Percentiles rank a stretch among this genome's conserved stretches.
Evolutionary conservation across 345 rosid genomes (phyloP).

Genomic region (Pugionium dolabratum): DNA sequence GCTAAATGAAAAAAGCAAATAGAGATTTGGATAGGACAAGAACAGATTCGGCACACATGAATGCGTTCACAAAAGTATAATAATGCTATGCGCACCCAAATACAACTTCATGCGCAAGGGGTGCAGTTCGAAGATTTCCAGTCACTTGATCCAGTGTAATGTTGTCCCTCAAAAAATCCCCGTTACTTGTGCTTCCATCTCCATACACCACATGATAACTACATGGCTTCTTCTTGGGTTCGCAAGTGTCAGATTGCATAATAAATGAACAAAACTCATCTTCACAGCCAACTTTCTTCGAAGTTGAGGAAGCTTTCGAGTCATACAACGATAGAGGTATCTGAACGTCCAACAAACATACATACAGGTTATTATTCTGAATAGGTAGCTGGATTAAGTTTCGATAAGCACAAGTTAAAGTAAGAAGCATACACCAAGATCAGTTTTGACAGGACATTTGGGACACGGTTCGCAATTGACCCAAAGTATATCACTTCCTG

Average conservation of each 20-base stretch:
- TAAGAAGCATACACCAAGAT: conserved; percentile 68
- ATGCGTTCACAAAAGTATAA: too few relatives aligned
- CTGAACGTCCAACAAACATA: conserved; percentile 36
- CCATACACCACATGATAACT: too few relatives aligned
- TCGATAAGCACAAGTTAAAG: not conserved
- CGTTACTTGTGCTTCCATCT: too few relatives aligned
- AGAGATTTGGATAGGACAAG: not conserved
- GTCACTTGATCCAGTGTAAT: conserved; percentile 32
- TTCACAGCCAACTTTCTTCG: conserved; percentile 16
- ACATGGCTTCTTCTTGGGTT: conserved; percentile 13
- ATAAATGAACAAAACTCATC: conserved; percentile 1
- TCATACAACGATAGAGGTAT: conserved; percentile 48
- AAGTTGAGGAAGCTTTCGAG: conserved; percentile 16
- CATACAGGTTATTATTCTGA: conserved; percentile 7
- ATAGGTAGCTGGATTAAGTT: not conserved
- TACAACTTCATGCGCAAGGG: conserved; percentile 26
- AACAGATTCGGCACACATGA: not conserved
- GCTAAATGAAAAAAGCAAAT: too few relatives aligned
- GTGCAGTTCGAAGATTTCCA: not conserved
- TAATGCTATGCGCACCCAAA: conserved; percentile 30
- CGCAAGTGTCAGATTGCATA: conserved; percentile 36
- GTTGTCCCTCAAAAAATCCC: conserved; percentile 25
- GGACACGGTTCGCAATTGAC: conserved; percentile 63
- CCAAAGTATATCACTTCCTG: too few relatives aligned
- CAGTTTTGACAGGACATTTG: conserved; percentile 75